Evolutionary conservation across 2,329 filamentous ascomycete species (phyloP).

Genomic region (Arthroderma sp.): DNA sequence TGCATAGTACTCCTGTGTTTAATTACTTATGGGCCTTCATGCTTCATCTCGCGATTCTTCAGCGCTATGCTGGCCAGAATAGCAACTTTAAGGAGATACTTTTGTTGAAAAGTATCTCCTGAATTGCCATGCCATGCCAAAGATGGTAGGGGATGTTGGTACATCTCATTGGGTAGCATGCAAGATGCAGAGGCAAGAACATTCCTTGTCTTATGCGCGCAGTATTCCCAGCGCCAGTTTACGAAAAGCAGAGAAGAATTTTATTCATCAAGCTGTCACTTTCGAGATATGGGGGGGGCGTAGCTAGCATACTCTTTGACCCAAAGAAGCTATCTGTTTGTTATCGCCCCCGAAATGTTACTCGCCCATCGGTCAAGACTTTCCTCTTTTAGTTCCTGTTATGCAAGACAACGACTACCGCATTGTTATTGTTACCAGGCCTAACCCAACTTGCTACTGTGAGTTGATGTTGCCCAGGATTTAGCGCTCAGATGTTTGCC

Average conservation of each 20-base stretch:
- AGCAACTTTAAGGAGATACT: neutral
- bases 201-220: neutral
- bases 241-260: neutral
- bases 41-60: neutral
- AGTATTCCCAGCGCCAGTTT: neutral
- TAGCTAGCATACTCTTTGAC: neutral
- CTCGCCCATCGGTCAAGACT: neutral
- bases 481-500: neutral
- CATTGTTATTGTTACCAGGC: neutral
- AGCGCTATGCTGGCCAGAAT: neutral
- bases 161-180: neutral
- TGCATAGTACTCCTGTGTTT: constrained; percentile 1
- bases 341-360: neutral
- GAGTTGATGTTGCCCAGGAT: neutral
- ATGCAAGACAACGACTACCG: neutral
- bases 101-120: neutral
- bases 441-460: neutral
- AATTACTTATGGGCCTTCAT: neutral
- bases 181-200: neutral
- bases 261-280: neutral
- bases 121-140: neutral
- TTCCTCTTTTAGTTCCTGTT: neutral
- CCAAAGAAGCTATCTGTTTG: neutral
- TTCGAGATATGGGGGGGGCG: neutral
- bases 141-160: neutral